A percentile compares a stretch with the other conserved stretches of the same genome.
phyloP scores from a whole-genome alignment of 345 rosid species.

The Limnanthes douglasii region DNA sequence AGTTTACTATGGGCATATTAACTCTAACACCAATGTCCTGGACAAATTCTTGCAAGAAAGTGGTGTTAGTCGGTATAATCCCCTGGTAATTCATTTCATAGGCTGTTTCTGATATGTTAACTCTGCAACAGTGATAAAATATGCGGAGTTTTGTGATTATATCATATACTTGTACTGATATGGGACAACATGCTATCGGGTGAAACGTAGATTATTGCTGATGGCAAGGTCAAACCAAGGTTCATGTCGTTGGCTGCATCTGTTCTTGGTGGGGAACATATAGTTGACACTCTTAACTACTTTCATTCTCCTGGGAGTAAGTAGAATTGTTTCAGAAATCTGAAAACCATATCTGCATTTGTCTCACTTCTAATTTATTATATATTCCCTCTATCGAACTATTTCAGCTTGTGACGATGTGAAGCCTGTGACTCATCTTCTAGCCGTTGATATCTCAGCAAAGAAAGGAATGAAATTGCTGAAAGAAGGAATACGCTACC shows the following conservation, averaged over 20 bases:
- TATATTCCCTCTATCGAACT: constrained; percentile 8
- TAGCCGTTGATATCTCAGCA: constrained; percentile 62
- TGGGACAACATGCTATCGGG: constrained; percentile 9
- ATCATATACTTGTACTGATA: no score
- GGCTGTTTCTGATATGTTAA: constrained; percentile 3
- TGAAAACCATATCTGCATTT: constrained; percentile 5
- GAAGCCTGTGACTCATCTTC: constrained; percentile 96
- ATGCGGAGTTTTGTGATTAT: no score
- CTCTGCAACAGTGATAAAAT: background rate
- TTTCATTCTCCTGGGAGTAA: constrained; percentile 85
- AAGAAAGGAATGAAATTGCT: constrained; percentile 71
- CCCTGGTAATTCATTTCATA: constrained; percentile 38
- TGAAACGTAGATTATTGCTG: constrained; percentile 45
- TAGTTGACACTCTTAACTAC: constrained; percentile 53
- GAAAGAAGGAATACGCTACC: constrained; percentile 73
- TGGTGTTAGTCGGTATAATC: constrained; percentile 88
- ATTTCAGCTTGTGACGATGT: constrained; percentile 66
- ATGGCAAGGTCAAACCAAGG: constrained; percentile 50
- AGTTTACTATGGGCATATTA: constrained; percentile 87
- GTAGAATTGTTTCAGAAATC: constrained; percentile 12
- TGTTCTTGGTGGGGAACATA: constrained; percentile 35
- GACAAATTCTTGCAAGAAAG: constrained; percentile 77
- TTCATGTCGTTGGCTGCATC: constrained; percentile 56
- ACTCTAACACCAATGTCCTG: constrained; percentile 67
- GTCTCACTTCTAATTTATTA: constrained; percentile 9